A percentile compares a stretch with the other conserved stretches of the same genome.
These are phyloP conservation scores for Pharus latifolius DNA, from an alignment of 176 grass and related monocot genomes.

Conservation along the genomic window DNA sequence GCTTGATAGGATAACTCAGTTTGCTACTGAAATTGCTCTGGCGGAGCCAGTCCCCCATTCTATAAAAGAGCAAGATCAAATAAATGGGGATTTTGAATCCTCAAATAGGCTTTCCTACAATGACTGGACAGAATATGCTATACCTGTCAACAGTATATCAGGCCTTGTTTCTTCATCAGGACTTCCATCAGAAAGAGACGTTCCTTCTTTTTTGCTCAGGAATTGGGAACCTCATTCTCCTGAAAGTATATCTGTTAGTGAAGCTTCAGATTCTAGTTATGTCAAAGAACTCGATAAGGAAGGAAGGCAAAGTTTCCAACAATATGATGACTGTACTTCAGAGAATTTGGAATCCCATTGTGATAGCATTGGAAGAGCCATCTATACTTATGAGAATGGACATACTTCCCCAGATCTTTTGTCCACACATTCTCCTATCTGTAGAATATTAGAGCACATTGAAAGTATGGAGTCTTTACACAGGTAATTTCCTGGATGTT, in stretches of 20 bases:
- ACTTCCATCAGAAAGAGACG: constrained; percentile 44
- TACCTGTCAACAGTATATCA: constrained; percentile 72
- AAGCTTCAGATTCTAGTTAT: constrained; percentile 68
- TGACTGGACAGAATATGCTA: constrained; percentile 69
- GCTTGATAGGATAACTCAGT: constrained; percentile 92
- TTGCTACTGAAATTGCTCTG: constrained; percentile 68
- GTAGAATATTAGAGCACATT: constrained; percentile 26
- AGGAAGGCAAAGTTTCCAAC: constrained; percentile 43
- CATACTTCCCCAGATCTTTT: constrained; percentile 59
- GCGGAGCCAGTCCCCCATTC: constrained; percentile 48
- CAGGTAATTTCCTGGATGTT: constrained; percentile 40
- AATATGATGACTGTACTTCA: constrained; percentile 61
- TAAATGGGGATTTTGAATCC: constrained; percentile 35
- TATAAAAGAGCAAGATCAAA: constrained; percentile 40
- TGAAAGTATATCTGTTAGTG: constrained; percentile 68
- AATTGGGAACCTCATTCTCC: constrained; percentile 63
- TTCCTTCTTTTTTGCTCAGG: constrained; percentile 51
- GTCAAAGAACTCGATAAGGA: constrained; percentile 79
- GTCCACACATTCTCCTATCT: constrained; percentile 22
- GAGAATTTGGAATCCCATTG: constrained; percentile 54
- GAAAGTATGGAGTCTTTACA: constrained; percentile 69
- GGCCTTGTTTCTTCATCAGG: constrained; percentile 68
- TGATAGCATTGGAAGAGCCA: constrained; percentile 76
- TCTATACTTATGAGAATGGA: constrained; percentile 53
- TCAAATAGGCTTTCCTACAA: constrained; percentile 36